phyloP scores from a whole-genome alignment of 768 basidiomycete genomes.

The Calocybe cyanea region DNA sequence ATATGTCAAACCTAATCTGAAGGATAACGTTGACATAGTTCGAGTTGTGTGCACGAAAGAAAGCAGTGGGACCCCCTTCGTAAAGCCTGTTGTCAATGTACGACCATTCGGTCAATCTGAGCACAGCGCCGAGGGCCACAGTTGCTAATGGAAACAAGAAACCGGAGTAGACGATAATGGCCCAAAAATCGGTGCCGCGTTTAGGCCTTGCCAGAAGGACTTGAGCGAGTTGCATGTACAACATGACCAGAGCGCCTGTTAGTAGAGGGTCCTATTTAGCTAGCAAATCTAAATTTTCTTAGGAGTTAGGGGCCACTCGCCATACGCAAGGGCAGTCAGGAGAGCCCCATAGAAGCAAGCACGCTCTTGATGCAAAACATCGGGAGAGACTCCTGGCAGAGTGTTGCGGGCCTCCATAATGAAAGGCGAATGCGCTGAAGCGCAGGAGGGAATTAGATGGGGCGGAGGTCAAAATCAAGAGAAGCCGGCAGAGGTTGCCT shows the following conservation, averaged over 20 bases:
- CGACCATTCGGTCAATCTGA: conserved; percentile 27
- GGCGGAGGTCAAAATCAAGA: neutral
- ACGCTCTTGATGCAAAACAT: conserved; percentile 16
- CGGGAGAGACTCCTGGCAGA: neutral
- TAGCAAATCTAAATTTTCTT: neutral
- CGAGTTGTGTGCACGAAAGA: conserved; percentile 12
- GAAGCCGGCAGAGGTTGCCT: neutral
- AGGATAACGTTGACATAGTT: conserved; percentile 28
- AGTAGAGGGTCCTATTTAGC: neutral
- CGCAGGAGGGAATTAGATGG: neutral
- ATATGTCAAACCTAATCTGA: conserved; percentile 25
- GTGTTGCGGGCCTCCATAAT: conserved; percentile 3
- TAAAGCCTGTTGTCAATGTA: conserved; percentile 23
- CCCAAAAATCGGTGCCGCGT: conserved; percentile 31
- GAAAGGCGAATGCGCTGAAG: neutral
- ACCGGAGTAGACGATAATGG: conserved; percentile 28
- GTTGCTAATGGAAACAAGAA: conserved; percentile 29
- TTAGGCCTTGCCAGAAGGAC: conserved; percentile 32
- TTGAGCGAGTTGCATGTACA: conserved; percentile 32
- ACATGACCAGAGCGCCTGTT: conserved; percentile 38
- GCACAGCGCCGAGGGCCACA: conserved; percentile 26
- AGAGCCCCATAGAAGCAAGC: conserved; percentile 32
- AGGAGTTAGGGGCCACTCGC: conserved; percentile 15
- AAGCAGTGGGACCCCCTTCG: conserved; percentile 14
- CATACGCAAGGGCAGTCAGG: conserved; percentile 30